phyloP scores from a whole-genome alignment of 169 alveolate species.

The Cryptosporidium tyzzeri region DNA sequence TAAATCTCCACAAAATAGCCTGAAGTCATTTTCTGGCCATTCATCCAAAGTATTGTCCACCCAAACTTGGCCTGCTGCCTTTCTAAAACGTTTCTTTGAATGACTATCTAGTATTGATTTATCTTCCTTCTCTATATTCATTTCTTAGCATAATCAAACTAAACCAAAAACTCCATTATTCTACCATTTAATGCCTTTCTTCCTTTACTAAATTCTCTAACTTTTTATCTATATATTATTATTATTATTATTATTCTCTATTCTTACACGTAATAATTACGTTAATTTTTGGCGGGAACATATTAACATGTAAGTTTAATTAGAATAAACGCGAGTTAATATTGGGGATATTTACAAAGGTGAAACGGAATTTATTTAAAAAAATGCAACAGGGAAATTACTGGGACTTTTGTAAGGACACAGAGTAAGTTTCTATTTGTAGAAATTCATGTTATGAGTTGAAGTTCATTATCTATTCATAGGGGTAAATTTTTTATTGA shows the following conservation, averaged over 20 bases:
- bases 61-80: constrained; percentile 98
- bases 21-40: constrained; percentile 97
- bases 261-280: constrained; percentile 1
- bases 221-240: not conserved
- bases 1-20: constrained; percentile 96
- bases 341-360: not conserved
- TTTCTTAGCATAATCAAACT: not conserved
- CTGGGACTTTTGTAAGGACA: constrained; percentile 66
- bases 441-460: not conserved
- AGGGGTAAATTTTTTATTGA: constrained; percentile 48
- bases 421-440: constrained; percentile 16
- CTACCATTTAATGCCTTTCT: not conserved
- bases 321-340: not conserved
- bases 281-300: not conserved
- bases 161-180: not conserved
- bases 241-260: too few relatives aligned
- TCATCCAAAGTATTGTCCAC: constrained; percentile 96
- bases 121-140: constrained; percentile 18
- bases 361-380: not conserved
- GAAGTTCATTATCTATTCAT: not conserved
- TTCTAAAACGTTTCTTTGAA: constrained; percentile 86
- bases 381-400: constrained; percentile 19
- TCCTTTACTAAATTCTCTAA: not conserved
- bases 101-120: not conserved
- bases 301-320: constrained; percentile 8